Evolutionary conservation across 148 eudicot species (phyloP), one percentile per base, ranked within the genome.

Genomic region (Mesembryanthemum crystallinum): DNA sequence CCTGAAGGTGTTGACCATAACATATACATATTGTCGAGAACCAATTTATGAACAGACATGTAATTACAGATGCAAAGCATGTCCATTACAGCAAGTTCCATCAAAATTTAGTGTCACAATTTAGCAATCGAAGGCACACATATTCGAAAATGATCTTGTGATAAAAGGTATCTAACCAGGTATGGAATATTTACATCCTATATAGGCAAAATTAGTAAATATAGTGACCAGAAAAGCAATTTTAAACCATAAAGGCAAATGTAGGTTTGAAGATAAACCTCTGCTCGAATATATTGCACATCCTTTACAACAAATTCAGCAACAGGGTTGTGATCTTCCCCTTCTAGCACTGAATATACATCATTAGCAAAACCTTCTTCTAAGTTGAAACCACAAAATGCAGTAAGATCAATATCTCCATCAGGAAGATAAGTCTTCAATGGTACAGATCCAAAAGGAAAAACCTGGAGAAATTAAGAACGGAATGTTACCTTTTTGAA

Each of bases 341-440:
- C 82, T 79, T 90, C 85, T 52, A 95, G 92, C 65, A 88, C 83
- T 64, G 91, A 76, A 29, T 73, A 83, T 61, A 95, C 86, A 21
- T 82, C 81, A 78, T 84, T 82, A 13, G 87, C 91, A 75, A 92
- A 83, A 25, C 75, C 71, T 64, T 94, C 98, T 76, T 89, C 94
- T 13, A 77, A 32, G 77, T 72, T 84, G 66, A 84, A 77, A 78
- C 82, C 82, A 77, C 88, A 91, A 85, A 94, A 88, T 32, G 88
- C 91, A 65, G 97, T 92, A 76, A 94, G 86, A 85, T 94, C 98
- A 72, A 94, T 90, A 78, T 94, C 98, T 76, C 98, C 98, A 78
- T 92, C 96, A 35, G 98, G 97, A 81, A 94, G 98, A 82, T 90
- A 94, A 20, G 97, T 94, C 80, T 87, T 94, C 70, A 94, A 79